A percentile compares a stretch with the other conserved stretches of the same genome.
Conservation (phyloP, 1,284 basidiomycete genomes). For the Lentinula novae-zelandiae region DNA sequence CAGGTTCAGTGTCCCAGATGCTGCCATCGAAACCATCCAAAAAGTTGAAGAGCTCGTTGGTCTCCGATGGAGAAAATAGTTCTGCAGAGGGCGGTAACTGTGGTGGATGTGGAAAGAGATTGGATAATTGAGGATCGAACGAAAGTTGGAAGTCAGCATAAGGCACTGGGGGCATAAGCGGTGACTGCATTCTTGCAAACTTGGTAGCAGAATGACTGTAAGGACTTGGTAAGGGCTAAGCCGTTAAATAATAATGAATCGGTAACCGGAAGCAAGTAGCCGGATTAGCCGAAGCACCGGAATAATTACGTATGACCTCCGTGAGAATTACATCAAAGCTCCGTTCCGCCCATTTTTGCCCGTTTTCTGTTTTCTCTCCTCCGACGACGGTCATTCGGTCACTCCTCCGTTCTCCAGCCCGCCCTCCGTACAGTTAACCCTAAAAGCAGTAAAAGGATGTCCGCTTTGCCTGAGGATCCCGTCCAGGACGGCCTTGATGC, state of each 20-base stretch:
- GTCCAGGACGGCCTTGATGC: conserved; percentile 39
- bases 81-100: conserved; percentile 66
- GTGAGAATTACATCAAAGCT: background rate
- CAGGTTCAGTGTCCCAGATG: conserved; percentile 54
- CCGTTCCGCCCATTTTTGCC: background rate
- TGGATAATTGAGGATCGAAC: conserved; percentile 54
- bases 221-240: background rate
- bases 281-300: background rate
- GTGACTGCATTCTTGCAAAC: background rate
- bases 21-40: conserved; percentile 73
- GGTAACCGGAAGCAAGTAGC: background rate
- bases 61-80: conserved; percentile 70
- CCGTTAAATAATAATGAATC: background rate
- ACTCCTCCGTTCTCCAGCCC: conserved; percentile 19
- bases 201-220: background rate
- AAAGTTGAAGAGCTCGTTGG: conserved; percentile 69
- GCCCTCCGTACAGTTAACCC: conserved; percentile 30
- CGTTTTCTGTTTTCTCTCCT: background rate
- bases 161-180: conserved; percentile 36
- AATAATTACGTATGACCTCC: background rate
- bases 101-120: conserved; percentile 52
- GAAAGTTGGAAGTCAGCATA: conserved; percentile 63
- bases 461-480: conserved; percentile 65
- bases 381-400: background rate
- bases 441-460: conserved; percentile 42